phyloP scores from a whole-genome alignment of 2,329 filamentous ascomycete species.

The Diaporthe australafricana region DNA sequence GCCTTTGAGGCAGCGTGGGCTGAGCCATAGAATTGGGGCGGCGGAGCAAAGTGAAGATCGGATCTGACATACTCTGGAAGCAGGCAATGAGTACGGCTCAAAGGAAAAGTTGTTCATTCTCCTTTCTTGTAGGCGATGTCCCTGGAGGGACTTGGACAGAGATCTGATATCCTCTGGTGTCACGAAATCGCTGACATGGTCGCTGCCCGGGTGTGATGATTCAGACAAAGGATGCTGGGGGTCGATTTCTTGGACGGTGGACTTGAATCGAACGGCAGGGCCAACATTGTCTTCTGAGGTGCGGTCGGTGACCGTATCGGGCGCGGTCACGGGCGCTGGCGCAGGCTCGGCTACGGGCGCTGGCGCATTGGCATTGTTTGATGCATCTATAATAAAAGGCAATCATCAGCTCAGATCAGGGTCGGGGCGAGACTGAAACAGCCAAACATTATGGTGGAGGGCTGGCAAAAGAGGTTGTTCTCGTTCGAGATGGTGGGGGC shows the following conservation, averaged over 20 bases:
- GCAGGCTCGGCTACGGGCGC: neutral
- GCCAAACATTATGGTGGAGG: neutral
- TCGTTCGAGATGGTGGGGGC: neutral
- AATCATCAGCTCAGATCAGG: constrained; percentile 11
- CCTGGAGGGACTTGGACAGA: constrained; percentile 78
- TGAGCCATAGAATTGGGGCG: constrained; percentile 6
- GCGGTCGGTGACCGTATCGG: constrained; percentile 38
- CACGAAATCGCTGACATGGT: constrained; percentile 48
- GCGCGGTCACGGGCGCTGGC: constrained; percentile 6
- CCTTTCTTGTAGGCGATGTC: constrained; percentile 81
- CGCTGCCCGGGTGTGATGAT: constrained; percentile 38
- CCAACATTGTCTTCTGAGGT: constrained; percentile 46
- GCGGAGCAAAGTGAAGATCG: constrained; percentile 26
- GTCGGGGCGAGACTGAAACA: constrained; percentile 13
- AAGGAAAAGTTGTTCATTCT: constrained; percentile 90
- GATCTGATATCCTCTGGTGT: constrained; percentile 75
- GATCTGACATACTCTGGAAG: constrained; percentile 77
- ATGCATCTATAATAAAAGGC: constrained; percentile 2
- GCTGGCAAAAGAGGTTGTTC: constrained; percentile 3
- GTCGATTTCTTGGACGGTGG: constrained; percentile 77
- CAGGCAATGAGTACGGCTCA: constrained; percentile 89
- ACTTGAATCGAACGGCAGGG: constrained; percentile 77
- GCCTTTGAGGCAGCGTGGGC: constrained; percentile 16
- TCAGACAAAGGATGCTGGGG: constrained; percentile 52
- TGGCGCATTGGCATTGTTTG: constrained; percentile 30